Evolutionary conservation across 495 filamentous ascomycete genomes (phyloP), one percentile per base, ranked within the genome.

Genomic region (Penicillium crystallinum): DNA sequence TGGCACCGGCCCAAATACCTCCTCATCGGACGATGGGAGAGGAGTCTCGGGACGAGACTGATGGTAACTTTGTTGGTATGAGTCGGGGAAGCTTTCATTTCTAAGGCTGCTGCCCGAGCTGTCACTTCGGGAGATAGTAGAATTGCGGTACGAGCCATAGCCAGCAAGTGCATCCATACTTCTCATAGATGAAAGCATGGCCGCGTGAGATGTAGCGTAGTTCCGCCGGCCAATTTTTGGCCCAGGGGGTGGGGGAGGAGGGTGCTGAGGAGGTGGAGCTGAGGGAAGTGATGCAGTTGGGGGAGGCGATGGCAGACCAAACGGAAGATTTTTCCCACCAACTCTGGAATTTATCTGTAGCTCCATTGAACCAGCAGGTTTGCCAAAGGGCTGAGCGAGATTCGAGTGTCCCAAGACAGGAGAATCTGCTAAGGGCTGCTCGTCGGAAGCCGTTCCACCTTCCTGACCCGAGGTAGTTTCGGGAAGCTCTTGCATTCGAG

Each of bases 1-100:
- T 14, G 41, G 27, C 18, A 15, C 37, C 1, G 57, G 58, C 18
- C 61, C 57, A 19, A 66, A 63, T n/a, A 63, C 58, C 41, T 76
- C 73, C 10, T 76, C 73, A 31, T 76, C 73, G 0, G 73, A 76
- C 35, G 73, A 74, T 30, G 70, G 67, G 14, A 76, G 46, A 3
- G 73, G 67, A 0, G 65, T 72, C 22, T 73, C 66, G 5, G 58
- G 47, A n/a, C 56, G 67, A 5, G 63, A 72, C 15, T 74, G 63
- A 2, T 55, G 50, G n/a, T 53, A 59, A 38, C 18, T 27, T 17
- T 46, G 54, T 17, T 59, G 58, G n/a, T 58, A 45, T n/a, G 58
- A 56, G 29, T 63, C 55, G 2, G 54, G 56, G 22, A 58, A 53
- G 18, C 52, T 63, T 25, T 66, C 65, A 43, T 61, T 48, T 8